Evolutionary conservation across 768 basidiomycete species (phyloP).

Genomic region (Clitopilus passeckerianus): DNA sequence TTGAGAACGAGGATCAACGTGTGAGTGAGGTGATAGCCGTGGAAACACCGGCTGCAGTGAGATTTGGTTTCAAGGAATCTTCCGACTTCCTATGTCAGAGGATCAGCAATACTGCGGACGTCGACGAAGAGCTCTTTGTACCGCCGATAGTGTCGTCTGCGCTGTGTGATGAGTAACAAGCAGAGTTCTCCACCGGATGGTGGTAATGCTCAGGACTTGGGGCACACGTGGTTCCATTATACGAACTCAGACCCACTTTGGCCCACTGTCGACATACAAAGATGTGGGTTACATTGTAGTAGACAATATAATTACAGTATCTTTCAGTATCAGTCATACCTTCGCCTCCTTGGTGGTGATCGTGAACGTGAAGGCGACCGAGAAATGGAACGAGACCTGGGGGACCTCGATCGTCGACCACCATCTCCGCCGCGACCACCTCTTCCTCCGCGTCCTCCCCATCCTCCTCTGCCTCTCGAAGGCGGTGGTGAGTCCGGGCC

Average conservation of each 20-base stretch:
- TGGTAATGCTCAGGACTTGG: background rate
- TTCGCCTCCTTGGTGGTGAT: conserved; percentile 35
- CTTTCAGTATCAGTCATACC: conserved; percentile 20
- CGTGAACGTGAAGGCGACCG: conserved; percentile 35
- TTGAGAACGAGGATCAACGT: background rate
- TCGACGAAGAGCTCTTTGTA: background rate
- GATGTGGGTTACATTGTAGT: background rate
- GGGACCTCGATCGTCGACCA: conserved; percentile 25
- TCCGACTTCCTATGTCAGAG: background rate
- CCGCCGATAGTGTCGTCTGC: background rate
- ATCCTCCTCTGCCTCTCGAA: conserved; percentile 25
- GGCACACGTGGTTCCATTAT: background rate
- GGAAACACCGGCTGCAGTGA: conserved; percentile 1
- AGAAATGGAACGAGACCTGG: conserved; percentile 30
- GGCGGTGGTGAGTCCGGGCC: conserved; percentile 43
- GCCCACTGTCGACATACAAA: background rate
- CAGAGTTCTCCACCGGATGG: background rate
- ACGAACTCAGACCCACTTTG: background rate
- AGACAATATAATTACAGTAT: background rate
- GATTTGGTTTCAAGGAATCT: background rate
- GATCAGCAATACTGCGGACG: background rate
- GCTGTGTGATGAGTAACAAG: background rate
- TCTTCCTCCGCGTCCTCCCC: conserved; percentile 30
- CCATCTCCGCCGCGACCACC: conserved; percentile 23
- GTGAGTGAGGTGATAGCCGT: conserved; percentile 1